These are phyloP conservation scores for Psilocybe azurescens DNA, from an alignment of 768 basidiomycete species.

Conservation along the genomic window DNA sequence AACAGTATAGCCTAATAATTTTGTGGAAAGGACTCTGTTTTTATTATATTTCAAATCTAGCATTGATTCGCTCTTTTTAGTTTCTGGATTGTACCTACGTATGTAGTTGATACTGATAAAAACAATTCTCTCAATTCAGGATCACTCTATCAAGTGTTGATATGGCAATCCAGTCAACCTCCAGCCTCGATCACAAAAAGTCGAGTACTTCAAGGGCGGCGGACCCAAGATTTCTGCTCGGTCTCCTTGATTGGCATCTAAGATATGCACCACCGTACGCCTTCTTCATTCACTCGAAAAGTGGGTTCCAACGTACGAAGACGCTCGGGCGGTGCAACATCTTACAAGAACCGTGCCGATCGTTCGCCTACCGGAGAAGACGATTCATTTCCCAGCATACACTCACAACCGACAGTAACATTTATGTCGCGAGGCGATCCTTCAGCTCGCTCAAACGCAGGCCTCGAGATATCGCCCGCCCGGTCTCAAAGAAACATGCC, in stretches of 20 bases:
- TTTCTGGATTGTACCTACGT: constrained; percentile 10
- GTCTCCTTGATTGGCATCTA: not conserved
- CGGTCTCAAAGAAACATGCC: not conserved
- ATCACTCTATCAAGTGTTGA: not conserved
- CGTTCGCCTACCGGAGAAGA: constrained; percentile 3
- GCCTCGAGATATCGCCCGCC: not conserved
- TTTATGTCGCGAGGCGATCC: constrained; percentile 2
- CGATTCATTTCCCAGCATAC: constrained; percentile 20
- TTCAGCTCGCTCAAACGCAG: not conserved
- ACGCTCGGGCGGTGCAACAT: constrained; percentile 22
- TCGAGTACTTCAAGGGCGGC: not conserved
- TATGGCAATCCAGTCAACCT: constrained; percentile 8
- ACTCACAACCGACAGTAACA: constrained; percentile 18
- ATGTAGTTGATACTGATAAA: constrained; percentile 4
- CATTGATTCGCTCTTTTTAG: not conserved
- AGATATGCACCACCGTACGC: constrained; percentile 16
- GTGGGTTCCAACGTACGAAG: constrained; percentile 18
- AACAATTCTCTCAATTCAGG: not conserved
- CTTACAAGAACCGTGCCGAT: constrained; percentile 9
- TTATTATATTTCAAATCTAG: constrained; percentile 6
- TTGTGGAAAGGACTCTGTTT: constrained; percentile 10
- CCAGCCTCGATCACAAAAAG: constrained; percentile 9
- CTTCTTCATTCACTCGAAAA: constrained; percentile 12
- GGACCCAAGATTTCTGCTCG: not conserved
- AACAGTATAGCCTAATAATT: constrained; percentile 15